Conservation (phyloP, 306 rosid genomes). For the Prunus armeniaca region DNA sequence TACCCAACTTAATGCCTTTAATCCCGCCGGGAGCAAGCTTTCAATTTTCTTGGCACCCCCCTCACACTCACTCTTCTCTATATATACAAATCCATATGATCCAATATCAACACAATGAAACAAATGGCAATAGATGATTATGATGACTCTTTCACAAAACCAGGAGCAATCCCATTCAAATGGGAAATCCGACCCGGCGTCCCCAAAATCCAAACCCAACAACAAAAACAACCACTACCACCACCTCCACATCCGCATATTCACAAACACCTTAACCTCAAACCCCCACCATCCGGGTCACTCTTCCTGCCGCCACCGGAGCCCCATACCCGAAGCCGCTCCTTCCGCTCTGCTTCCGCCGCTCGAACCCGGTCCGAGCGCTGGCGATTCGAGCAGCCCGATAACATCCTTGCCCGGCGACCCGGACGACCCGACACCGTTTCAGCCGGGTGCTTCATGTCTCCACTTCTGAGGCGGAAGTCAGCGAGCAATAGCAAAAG, state of each 20-base stretch:
- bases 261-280: not conserved
- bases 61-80: not conserved
- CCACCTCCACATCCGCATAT: not conserved
- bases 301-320: conserved; percentile 29
- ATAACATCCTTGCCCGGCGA: conserved; percentile 16
- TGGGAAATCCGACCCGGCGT: conserved; percentile 97
- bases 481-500: conserved; percentile 12
- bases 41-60: not conserved
- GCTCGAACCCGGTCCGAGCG: conserved; percentile 51
- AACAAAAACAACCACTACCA: not conserved
- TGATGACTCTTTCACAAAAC: conserved; percentile 42
- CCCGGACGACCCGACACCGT: conserved; percentile 49
- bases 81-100: not conserved
- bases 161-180: conserved; percentile 81
- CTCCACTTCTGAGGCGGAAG: conserved; percentile 51
- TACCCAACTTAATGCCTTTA: conserved; percentile 54
- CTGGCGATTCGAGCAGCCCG: conserved; percentile 50
- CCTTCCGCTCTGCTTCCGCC: conserved; percentile 41
- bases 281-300: conserved; percentile 50
- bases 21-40: conserved; percentile 50
- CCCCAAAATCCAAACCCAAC: conserved; percentile 44
- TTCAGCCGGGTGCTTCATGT: conserved; percentile 65
- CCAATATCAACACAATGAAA: not conserved
- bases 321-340: conserved; percentile 23
- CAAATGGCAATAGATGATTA: conserved; percentile 49